Conservation (phyloP, 2,329 filamentous ascomycete genomes). For the Clonostachys rhizophaga region DNA sequence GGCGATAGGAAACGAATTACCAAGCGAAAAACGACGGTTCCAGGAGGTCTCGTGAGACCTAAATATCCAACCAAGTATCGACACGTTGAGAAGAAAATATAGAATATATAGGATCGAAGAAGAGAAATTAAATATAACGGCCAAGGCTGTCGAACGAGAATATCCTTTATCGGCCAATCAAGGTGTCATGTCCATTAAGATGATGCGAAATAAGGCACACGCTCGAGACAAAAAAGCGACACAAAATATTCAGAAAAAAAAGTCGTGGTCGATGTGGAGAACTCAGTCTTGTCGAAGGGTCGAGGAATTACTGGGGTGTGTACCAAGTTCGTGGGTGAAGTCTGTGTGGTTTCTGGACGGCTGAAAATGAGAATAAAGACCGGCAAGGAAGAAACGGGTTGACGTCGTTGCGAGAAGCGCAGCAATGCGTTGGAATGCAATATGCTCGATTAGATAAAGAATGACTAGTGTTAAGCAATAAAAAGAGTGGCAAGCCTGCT, state of each 20-base stretch:
- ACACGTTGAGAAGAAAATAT: not conserved
- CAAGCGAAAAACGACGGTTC: not conserved
- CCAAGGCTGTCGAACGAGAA: not conserved
- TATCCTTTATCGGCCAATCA: not conserved
- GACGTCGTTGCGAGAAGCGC: not conserved
- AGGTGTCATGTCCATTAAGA: conserved; percentile 2
- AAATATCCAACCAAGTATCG: conserved; percentile 1
- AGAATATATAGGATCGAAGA: not conserved
- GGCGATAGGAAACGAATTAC: not conserved
- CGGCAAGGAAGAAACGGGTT: not conserved
- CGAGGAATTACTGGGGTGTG: not conserved
- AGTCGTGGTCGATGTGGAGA: not conserved
- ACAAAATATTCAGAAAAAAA: not conserved
- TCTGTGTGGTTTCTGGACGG: not conserved
- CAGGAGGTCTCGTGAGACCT: not conserved
- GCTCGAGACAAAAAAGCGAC: not conserved
- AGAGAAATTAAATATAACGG: not conserved
- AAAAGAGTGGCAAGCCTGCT: conserved; percentile 56
- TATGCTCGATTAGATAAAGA: not conserved
- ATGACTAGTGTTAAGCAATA: conserved; percentile 10
- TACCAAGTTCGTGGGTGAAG: not conserved
- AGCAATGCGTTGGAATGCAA: not conserved
- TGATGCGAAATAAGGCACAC: not conserved
- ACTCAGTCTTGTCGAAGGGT: not conserved
- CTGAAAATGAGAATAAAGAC: not conserved